Base-by-base conservation (phyloP, 805 yeast genomes). In the Ogataea salicorniae region DNA sequence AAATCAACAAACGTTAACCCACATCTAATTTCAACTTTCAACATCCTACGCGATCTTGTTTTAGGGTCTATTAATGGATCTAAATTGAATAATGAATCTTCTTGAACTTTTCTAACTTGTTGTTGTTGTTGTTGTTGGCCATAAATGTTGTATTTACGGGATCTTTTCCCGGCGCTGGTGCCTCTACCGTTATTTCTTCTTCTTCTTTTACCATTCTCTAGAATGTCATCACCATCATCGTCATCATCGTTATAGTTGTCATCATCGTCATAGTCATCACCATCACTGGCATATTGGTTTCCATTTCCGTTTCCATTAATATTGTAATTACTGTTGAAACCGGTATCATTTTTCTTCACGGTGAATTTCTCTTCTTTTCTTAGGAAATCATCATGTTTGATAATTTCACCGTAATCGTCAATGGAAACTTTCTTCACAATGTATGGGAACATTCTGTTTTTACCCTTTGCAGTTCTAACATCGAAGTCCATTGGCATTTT, bases 331-430 rank as follows among this genome's bases (percentile, higher is more conserved):
- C 31, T 11, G 31, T 11, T 9, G 31, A 26, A 26, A 26, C 31
- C 31, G 31, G 7, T 39, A 18, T 23, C 37, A 9, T 45, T 22
- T 39, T 60, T 67, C 36, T 62, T 63, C 42, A 63, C 57, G 7
- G 64, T 60, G 43, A 68, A 71, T 46, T 64, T 69, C 46, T 74
- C 78, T 43, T 79, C 83, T 34, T 73, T 79, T 47, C 76, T 69
- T 33, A 72, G 75, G 58, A 83, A 85, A 55, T 83, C 84, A 36
- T 80, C 77, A 39, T 76, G 75, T 51, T 84, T 82, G 18, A 91
- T 81, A 2, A 83, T 67, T 47, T 80, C 83, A 31, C 99, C 99
- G 63, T 92, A 94, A 54, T 92, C 97, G 61, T 94, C 98, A 41
- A 75, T 69, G 54, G 85, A 80, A 22, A 76, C 69, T 55, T 79